phyloP scores from a whole-genome alignment of 805 yeast genomes.

The Clavispora santaluciae region DNA sequence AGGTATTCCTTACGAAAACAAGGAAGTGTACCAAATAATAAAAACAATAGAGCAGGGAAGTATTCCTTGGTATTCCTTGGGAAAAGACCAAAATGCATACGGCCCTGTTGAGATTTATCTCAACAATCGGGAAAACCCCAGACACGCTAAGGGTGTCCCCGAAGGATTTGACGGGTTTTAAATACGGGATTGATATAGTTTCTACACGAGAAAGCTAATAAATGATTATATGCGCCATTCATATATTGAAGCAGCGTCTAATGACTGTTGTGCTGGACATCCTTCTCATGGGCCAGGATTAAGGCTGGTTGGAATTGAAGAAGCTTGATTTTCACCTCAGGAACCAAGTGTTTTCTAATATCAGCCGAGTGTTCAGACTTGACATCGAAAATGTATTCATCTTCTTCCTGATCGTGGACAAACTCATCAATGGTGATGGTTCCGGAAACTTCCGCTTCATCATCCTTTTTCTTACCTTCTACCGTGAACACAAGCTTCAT shows the following conservation, averaged over 20 bases:
- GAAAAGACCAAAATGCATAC: conserved; percentile 53
- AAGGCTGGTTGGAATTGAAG: conserved; percentile 59
- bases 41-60: conserved; percentile 44
- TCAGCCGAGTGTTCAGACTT: conserved; percentile 35
- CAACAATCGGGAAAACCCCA: conserved; percentile 48
- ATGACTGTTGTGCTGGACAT: conserved; percentile 45
- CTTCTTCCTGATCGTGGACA: conserved; percentile 71
- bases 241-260: conserved; percentile 1
- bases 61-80: conserved; percentile 47
- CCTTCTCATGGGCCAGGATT: conserved; percentile 55
- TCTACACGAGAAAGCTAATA: not conserved
- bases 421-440: conserved; percentile 58
- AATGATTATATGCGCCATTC: not conserved
- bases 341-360: conserved; percentile 47
- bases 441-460: conserved; percentile 36
- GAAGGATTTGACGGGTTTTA: conserved; percentile 58
- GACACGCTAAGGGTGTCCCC: conserved; percentile 84
- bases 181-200: not conserved
- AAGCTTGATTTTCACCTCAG: conserved; percentile 45
- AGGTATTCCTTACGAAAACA: conserved; percentile 81
- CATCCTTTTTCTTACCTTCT: conserved; percentile 34
- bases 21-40: conserved; percentile 71
- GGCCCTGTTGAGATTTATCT: conserved; percentile 40
- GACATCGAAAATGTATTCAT: conserved; percentile 52
- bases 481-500: conserved; percentile 46